Base-by-base conservation (phyloP, 2,329 filamentous ascomycete species). In the Hypoxylon rubiginosum region DNA sequence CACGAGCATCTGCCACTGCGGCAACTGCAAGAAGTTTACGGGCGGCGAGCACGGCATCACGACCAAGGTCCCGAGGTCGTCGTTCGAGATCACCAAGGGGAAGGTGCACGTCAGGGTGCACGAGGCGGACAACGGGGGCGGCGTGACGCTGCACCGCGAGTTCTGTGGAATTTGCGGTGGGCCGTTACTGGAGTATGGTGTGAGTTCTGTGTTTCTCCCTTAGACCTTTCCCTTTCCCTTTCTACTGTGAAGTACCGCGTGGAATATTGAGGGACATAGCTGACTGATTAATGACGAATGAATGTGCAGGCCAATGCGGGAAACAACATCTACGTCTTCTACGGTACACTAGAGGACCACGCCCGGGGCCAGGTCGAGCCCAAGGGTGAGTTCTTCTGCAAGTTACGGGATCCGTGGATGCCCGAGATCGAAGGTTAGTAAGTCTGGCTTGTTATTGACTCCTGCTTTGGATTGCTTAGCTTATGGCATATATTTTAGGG, bases 11-110 rank as follows among this genome's bases (percentile, higher is more conserved):
- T 87, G 85, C 67, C 84, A 87, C 72, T 87, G 85, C 70, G 67
- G 73, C 17, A 85, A 82, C 70, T 87, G 85, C 77, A 86, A 84
- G 79, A 84, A 84, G 79, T 84, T 83, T 34, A 85, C 84, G 52
- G 83, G 84, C 7, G 78, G 81, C 28, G 82, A 83, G 53, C 86
- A 83, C 71, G 84, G 85, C 13, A 76, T 87, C 15, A 86, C 85
- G 0, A 80, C 82, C 3, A 86, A 85, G 72, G 76, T 86, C 7
- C 80, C 84, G 15, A 78, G 80, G 24, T 77, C 81, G 2, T 67
- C 80, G 0, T 81, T 85, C 58, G 73, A 67, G 10, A 76, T 85
- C 51, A 81, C 75, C 0, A 50, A 72, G 11, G 82, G 82, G 0
- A 30, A 15, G 3, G 62, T 71, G 4, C 66, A 69, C 30, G 73